Evolutionary conservation across 2,329 filamentous ascomycete genomes (phyloP), one percentile per base, ranked within the genome.

Genomic region (Truncatella angustata): DNA sequence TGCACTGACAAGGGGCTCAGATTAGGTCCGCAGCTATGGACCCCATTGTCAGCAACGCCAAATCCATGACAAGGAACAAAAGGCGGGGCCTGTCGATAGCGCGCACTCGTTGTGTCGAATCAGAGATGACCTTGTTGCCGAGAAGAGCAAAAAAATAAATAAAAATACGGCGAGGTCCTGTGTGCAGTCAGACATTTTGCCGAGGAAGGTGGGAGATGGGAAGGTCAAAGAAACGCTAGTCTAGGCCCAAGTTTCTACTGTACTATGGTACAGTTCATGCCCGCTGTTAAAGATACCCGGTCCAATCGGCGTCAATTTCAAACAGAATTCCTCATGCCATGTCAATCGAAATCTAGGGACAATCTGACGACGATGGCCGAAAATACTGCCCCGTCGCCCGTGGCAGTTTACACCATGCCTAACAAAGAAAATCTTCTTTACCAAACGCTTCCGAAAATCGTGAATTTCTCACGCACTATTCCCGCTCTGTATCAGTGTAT

Each of bases 1-100:
- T 39, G 45, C 45, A 37, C 12, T 23, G 11, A 28, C 45, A 10
- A 49, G 45, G 45, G 45, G 30, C 21, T 16, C 14, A 39, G 34
- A 36, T 49, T 49, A 24, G 45, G 45, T 24, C 20, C 26, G 45
- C 7, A 32, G 28, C 28, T n/a, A 32, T 32, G 28, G 28, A 32
- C 14, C 28, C 28, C 28, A 32, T 14, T 14, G 28, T 32, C 28
- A 32, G 28, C 14, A 16, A 9, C n/a, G 14, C 36, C 36, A 21
- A n/a, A 21, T 39, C 36, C 46, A 39, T 14, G 32, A 12, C 11
- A 39, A 30, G 21, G 42, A 21, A 32, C 39, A 51, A 56, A 60
- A 62, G n/a, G 59, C 60, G 60, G 60, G 60, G 60, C 51, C 55
- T 49, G 32, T 39, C 56, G 54, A 59, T 63, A 62, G 60, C 58